Percentiles rank a stretch among this genome's conserved stretches.
Evolutionary conservation across 2,329 filamentous ascomycete genomes (phyloP).

Genomic region (Chaetomiaceae sp.): DNA sequence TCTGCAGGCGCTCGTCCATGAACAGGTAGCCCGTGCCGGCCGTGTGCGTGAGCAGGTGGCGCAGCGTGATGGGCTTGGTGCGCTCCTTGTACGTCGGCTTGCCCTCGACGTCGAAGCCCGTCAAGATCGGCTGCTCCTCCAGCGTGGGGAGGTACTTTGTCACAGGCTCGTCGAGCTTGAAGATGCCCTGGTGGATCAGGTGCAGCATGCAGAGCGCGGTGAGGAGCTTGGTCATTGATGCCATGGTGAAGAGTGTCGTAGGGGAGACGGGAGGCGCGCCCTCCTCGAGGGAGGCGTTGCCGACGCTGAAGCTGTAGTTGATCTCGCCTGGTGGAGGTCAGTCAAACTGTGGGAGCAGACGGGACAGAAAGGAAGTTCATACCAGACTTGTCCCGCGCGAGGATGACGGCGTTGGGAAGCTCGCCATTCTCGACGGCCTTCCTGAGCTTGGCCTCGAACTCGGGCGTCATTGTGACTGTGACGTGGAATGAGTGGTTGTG

Average conservation of each 20-base stretch:
- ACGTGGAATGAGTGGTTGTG: no score
- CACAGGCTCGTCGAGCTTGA: constrained; percentile 45
- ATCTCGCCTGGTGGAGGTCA: constrained; percentile 23
- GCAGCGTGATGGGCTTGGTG: constrained; percentile 38
- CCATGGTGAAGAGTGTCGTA: constrained; percentile 32
- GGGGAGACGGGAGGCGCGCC: constrained; percentile 12
- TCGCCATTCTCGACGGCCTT: constrained; percentile 26
- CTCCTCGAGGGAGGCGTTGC: constrained; percentile 20
- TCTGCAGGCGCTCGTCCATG: constrained; percentile 35
- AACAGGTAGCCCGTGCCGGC: constrained; percentile 42
- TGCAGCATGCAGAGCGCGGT: constrained; percentile 44
- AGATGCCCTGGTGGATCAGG: constrained; percentile 42
- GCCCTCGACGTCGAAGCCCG: constrained; percentile 36
- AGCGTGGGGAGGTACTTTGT: constrained; percentile 40
- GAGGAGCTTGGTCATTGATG: constrained; percentile 41
- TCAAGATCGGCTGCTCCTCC: constrained; percentile 39
- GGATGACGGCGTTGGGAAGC: constrained; percentile 20
- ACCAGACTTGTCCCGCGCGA: constrained; percentile 25
- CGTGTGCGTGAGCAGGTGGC: constrained; percentile 45
- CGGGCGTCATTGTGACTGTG: constrained; percentile 18
- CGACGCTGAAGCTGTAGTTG: constrained; percentile 24
- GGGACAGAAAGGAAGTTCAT: neutral
- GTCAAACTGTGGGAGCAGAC: neutral
- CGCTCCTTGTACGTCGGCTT: constrained; percentile 30
- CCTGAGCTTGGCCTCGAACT: constrained; percentile 29